Evolutionary conservation across 2,329 filamentous ascomycete species (phyloP).

Genomic region (Penicillium sp.): DNA sequence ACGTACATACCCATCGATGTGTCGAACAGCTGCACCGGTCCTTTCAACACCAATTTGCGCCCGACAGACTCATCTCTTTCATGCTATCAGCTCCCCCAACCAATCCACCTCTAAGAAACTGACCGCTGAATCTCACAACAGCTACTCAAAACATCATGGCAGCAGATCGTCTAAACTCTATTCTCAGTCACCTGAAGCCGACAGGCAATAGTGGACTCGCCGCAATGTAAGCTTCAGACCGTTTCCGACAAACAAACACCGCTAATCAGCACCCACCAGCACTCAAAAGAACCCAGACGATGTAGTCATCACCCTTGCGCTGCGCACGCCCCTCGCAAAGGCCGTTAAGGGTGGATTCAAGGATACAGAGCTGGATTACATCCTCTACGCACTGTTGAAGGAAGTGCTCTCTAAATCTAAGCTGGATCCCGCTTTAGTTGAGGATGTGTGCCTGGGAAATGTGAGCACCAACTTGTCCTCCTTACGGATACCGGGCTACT

Average conservation of each 20-base stretch:
- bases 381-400: slow-evolving; percentile 75
- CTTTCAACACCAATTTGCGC: too few relatives aligned
- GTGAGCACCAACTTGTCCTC: too few relatives aligned
- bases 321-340: slow-evolving; percentile 82
- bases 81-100: too few relatives aligned
- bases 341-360: slow-evolving; percentile 88
- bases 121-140: too few relatives aligned
- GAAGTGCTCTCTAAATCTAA: slow-evolving; percentile 63
- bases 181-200: slow-evolving; percentile 69
- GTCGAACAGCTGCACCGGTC: too few relatives aligned
- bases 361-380: slow-evolving; percentile 79
- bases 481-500: too few relatives aligned
- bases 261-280: too few relatives aligned
- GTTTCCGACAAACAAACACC: slow-evolving; percentile 10
- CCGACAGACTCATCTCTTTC: too few relatives aligned
- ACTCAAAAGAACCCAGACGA: slow-evolving; percentile 91
- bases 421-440: slow-evolving; percentile 69
- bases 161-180: slow-evolving; percentile 73
- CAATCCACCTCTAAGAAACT: too few relatives aligned
- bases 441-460: slow-evolving; percentile 89
- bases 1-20: too few relatives aligned
- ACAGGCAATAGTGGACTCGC: slow-evolving; percentile 62
- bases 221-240: slow-evolving; percentile 58
- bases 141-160: slow-evolving; percentile 66
- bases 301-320: slow-evolving; percentile 86